Evolutionary conservation across 179 eudicot species (phyloP).

Genomic region (Spergularia azorica): DNA sequence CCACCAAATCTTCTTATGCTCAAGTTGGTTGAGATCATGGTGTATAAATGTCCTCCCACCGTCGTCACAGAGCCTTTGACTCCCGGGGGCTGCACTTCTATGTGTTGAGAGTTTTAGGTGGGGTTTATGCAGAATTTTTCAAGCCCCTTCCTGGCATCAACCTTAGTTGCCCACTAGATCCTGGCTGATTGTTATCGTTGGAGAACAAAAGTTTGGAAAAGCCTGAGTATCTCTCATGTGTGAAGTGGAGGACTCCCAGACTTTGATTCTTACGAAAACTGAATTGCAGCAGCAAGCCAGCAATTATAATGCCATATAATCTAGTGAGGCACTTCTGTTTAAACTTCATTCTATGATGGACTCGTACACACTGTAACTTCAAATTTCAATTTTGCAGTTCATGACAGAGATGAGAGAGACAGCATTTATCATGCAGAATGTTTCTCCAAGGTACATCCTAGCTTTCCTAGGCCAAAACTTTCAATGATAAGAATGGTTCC

Average conservation of each 20-base stretch:
- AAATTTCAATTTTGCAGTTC: conserved; percentile 52
- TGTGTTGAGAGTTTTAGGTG: too few species aligned
- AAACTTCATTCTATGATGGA: neutral
- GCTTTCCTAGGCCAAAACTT: neutral
- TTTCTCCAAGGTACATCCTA: conserved; percentile 61
- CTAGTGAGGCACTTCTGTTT: neutral
- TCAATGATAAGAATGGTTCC: conserved; percentile 8
- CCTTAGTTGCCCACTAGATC: too few species aligned
- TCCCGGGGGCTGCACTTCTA: too few species aligned
- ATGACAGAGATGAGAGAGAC: conserved; percentile 99
- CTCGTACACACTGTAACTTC: neutral
- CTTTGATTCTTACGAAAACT: neutral
- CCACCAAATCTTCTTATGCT: too few species aligned
- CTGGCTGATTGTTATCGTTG: too few species aligned
- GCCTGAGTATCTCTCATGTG: neutral
- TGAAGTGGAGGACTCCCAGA: neutral
- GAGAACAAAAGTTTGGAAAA: neutral
- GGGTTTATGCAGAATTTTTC: too few species aligned
- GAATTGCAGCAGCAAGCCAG: neutral
- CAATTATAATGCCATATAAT: neutral
- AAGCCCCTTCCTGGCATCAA: too few species aligned
- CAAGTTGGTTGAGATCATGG: too few species aligned
- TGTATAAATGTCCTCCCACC: too few species aligned
- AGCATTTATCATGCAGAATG: conserved; percentile 96
- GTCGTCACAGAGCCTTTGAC: too few species aligned